Evolutionary conservation across 345 rosid species (phyloP), one percentile per base, ranked within the genome.

Genomic region (Trapa incisa): DNA sequence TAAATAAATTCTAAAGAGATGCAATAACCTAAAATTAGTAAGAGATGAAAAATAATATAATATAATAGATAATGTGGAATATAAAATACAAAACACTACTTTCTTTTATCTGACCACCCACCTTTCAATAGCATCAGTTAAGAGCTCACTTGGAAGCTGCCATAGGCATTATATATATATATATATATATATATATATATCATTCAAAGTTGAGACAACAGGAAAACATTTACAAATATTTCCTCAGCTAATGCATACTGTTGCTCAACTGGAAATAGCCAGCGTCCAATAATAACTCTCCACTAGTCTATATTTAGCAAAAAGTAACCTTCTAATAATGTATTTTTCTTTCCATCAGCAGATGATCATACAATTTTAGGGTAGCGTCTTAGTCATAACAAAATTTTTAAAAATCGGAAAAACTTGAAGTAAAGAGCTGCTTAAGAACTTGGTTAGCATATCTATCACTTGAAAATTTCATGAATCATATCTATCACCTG

Each of bases 321-420:
- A 75, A 37, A 82, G 73, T 0, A 78, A 41, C 68, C 67, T 71
- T 6, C 48, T 37, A 14, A 42, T 60, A 6, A 72, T 57, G 39
- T 72, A 74, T 29, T 69, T 6, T 4, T 70, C 74, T 56, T 61
- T 71, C 83, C 75, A 71, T 80, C 83, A 74, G 70, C 83, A 14
- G 22, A 42, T 37, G 3, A 41, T 29, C 52, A 6, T 6, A 6
- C 56, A 41, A 41, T 3, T 41, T 41, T 41, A 0, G n/a, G n/a
- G n/a, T n/a, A n/a, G n/a, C n/a, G n/a, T n/a, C n/a, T n/a, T n/a
- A n/a, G n/a, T n/a, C n/a, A n/a, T n/a, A n/a, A n/a, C n/a, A n/a
- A n/a, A n/a, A n/a, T n/a, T n/a, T n/a, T n/a, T n/a, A n/a, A n/a
- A n/a, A n/a, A n/a, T n/a, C n/a, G n/a, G n/a, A n/a, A n/a, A n/a